Conservation (phyloP, 768 basidiomycete genomes). For the Termitomyces sp. region DNA sequence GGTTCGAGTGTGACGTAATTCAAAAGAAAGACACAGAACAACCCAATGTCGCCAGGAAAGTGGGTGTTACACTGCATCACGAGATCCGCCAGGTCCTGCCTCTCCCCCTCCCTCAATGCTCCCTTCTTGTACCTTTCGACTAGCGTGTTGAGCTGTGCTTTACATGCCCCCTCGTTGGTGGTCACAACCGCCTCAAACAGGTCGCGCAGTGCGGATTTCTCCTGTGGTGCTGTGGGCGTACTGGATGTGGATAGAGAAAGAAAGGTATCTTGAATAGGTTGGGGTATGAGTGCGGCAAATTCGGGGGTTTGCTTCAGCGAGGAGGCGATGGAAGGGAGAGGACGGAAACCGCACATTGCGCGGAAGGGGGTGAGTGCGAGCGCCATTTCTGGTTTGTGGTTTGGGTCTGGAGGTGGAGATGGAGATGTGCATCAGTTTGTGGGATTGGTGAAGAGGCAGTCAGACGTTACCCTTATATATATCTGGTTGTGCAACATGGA, state of each 20-base stretch:
- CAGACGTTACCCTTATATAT: conserved; percentile 80
- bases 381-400: conserved; percentile 99
- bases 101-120: conserved; percentile 32
- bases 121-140: conserved; percentile 55
- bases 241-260: conserved; percentile 34
- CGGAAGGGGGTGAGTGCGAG: conserved; percentile 87
- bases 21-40: conserved; percentile 46
- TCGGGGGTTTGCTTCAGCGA: conserved; percentile 72
- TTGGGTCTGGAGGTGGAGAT: conserved; percentile 54
- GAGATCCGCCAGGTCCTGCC: conserved; percentile 48
- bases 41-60: conserved; percentile 91
- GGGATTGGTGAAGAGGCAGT: not conserved
- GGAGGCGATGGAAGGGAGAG: conserved; percentile 63
- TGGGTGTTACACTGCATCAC: conserved; percentile 61
- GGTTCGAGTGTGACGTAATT: conserved; percentile 77
- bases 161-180: conserved; percentile 49
- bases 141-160: conserved; percentile 49
- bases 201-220: conserved; percentile 61
- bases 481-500: conserved; percentile 66
- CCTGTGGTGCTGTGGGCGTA: conserved; percentile 36
- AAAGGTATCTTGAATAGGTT: conserved; percentile 47
- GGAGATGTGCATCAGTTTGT: conserved; percentile 2
- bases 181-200: conserved; percentile 86
- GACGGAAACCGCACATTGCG: conserved; percentile 91
- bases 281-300: conserved; percentile 64